Evolutionary conservation across 345 rosid genomes (phyloP), one percentile per base, ranked within the genome.

Genomic region (Aethionema arabicum): DNA sequence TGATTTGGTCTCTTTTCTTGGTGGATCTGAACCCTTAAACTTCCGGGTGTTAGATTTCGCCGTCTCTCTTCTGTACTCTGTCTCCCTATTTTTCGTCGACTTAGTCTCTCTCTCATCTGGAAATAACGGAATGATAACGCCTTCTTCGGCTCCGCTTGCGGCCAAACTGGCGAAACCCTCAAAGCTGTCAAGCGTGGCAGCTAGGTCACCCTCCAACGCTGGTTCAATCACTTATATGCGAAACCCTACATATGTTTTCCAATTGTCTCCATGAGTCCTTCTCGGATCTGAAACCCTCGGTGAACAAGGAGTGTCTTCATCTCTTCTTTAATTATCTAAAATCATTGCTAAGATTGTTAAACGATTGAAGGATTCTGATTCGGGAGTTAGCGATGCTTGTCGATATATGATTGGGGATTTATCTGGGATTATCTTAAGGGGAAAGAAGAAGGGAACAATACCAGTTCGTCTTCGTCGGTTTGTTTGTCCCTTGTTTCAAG

Each of bases 351-450:
- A 87, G 82, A 62, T 92, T 39, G 83, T 83, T n/a, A 83, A 79
- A 73, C 77, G 91, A 62, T 68, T 89, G 29, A 92, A 86, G 55
- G 98, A 92, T 61, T 73, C 91, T 4, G 98, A 92, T 79, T 92
- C 97, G 2, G 85, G 85, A n/a, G 91, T 92, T 14, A 85, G 81
- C 74, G 99, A 95, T 67, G 93, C 95, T 2, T 95, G 99, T 47
- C 74, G 95, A 2, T 96, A 90, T 47, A 74, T 91, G n/a, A 78
- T 95, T 62, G 98, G 96, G 46, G 82, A 61, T 3, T 73, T 90
- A 11, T 83, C 99, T 0, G 74, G 76, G 66, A 67, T 67, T 95
- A 88, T 52, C 73, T 95, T 59, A 90, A 77, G 68, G 85, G 83
- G 46, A 73, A 63, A 71, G 78, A 65, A 61, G 83, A 50, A 45